Percentiles rank a stretch among this genome's conserved stretches.
phyloP scores from a whole-genome alignment of 2,329 filamentous ascomycete species.

The Monosporascus sp. region DNA sequence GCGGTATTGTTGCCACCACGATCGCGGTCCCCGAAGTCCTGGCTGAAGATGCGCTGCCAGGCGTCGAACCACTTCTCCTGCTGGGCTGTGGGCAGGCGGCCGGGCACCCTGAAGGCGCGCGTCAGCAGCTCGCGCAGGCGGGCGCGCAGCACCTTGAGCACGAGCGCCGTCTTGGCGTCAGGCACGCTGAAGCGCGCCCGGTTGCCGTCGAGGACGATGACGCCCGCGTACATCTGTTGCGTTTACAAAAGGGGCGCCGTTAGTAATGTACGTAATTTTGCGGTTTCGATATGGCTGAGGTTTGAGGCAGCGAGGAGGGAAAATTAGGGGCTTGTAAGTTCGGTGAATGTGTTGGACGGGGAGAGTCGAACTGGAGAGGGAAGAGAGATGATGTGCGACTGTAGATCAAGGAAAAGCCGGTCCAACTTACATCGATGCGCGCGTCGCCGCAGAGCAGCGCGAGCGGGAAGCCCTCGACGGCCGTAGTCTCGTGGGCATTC shows the following conservation, averaged over 20 bases:
- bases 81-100: conserved; percentile 56
- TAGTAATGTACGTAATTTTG: not conserved
- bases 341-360: too few relatives aligned
- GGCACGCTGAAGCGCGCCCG: conserved; percentile 74
- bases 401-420: not conserved
- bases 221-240: conserved; percentile 74
- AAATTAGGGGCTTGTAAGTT: not conserved
- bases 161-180: conserved; percentile 87
- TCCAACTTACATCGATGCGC: conserved; percentile 65
- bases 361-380: not conserved
- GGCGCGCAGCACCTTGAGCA: conserved; percentile 73
- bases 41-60: conserved; percentile 65
- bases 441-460: conserved; percentile 83
- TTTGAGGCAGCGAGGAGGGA: not conserved
- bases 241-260: not conserved
- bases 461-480: conserved; percentile 75
- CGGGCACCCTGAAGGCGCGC: conserved; percentile 62
- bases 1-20: not conserved
- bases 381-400: not conserved
- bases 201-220: conserved; percentile 82
- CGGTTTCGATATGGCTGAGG: not conserved
- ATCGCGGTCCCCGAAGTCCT: conserved; percentile 28
- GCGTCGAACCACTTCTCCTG: conserved; percentile 70
- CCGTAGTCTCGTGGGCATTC: conserved; percentile 85
- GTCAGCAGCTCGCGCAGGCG: conserved; percentile 72